Evolutionary conservation across 2,329 filamentous ascomycete genomes (phyloP).

Genomic region (Fusarium sp.): DNA sequence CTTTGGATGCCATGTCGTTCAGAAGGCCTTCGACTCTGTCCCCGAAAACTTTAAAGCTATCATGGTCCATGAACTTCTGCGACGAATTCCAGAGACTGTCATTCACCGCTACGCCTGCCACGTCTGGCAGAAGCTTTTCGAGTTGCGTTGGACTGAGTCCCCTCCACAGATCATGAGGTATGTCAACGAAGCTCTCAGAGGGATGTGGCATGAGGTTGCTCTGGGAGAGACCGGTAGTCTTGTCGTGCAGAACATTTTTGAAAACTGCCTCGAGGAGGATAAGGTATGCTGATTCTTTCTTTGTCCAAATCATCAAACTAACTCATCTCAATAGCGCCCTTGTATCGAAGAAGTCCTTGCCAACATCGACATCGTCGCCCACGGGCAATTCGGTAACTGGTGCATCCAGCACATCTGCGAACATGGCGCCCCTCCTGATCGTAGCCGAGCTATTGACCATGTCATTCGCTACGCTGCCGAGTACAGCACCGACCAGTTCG

Average conservation of each 20-base stretch:
- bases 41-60: constrained; percentile 97
- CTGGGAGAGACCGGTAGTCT: constrained; percentile 96
- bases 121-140: constrained; percentile 99
- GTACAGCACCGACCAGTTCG: constrained; percentile 99
- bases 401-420: constrained; percentile 99
- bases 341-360: constrained; percentile 96
- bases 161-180: constrained; percentile 99
- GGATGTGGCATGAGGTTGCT: constrained; percentile 99
- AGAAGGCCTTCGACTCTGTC: constrained; percentile 98
- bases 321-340: constrained; percentile 73
- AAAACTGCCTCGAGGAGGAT: constrained; percentile 98
- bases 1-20: constrained; percentile 97
- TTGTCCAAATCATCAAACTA: constrained; percentile 13
- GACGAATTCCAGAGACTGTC: constrained; percentile 95
- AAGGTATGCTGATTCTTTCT: constrained; percentile 72
- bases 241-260: constrained; percentile 99
- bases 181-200: constrained; percentile 92
- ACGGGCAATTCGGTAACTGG: constrained; percentile 99
- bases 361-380: constrained; percentile 95
- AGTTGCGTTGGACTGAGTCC: constrained; percentile 93
- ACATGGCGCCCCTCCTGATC: constrained; percentile 90
- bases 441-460: constrained; percentile 92
- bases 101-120: constrained; percentile 99
- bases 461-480: constrained; percentile 93
- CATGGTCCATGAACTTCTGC: constrained; percentile 98